phyloP scores from a whole-genome alignment of 495 filamentous ascomycete species.

The Pyronema omphalodes region DNA sequence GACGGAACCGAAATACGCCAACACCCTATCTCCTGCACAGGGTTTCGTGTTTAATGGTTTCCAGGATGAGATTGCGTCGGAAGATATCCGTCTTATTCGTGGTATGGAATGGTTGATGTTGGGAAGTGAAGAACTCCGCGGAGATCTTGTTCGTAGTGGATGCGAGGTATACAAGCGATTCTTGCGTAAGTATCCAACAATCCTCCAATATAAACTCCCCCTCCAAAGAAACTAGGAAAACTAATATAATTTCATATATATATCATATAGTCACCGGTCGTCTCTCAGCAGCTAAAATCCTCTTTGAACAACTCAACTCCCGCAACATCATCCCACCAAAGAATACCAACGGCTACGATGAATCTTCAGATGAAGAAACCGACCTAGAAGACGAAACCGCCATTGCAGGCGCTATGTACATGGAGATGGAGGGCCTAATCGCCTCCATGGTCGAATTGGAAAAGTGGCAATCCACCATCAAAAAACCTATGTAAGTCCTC shows the following conservation, averaged over 20 bases:
- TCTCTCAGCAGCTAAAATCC: constrained; percentile 19
- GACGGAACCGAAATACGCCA: constrained; percentile 12
- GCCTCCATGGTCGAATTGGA: constrained; percentile 18
- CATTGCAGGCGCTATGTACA: constrained; percentile 8
- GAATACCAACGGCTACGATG: constrained; percentile 6
- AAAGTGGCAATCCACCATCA: constrained; percentile 15
- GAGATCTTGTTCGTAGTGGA: constrained; percentile 48
- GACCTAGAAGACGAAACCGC: constrained; percentile 7
- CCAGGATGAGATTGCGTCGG: constrained; percentile 43
- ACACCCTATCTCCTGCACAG: background rate
- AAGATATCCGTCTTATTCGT: constrained; percentile 56
- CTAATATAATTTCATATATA: background rate
- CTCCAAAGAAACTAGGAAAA: no score
- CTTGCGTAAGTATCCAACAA: constrained; percentile 37
- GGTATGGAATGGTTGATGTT: constrained; percentile 71
- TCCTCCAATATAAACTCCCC: background rate
- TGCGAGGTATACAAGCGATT: constrained; percentile 53
- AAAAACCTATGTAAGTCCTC: background rate
- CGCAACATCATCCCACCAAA: constrained; percentile 8
- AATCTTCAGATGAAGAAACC: background rate
- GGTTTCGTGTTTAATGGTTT: constrained; percentile 29
- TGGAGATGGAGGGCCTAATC: constrained; percentile 19
- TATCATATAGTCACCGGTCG: constrained; percentile 23
- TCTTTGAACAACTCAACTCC: constrained; percentile 15
- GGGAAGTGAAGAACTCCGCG: constrained; percentile 52